Conservation (phyloP, 768 basidiomycete species). For the Tephrocybe sp. region DNA sequence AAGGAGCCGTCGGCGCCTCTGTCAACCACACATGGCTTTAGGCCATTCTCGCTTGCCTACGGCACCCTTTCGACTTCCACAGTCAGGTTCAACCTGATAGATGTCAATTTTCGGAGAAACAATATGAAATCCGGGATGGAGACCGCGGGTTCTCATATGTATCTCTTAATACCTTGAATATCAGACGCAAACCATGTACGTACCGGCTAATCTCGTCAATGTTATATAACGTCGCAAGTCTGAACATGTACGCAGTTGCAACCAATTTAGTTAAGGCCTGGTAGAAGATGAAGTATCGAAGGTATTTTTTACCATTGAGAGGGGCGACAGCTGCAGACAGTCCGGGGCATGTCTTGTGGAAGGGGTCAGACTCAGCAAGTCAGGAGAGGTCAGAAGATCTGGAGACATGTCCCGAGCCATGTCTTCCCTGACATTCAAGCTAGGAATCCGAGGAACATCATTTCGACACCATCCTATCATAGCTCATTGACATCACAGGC, state of each 20-base stretch:
- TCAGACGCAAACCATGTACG: too few species aligned
- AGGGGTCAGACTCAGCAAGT: background rate
- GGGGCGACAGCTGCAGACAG: too few species aligned
- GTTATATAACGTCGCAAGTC: too few species aligned
- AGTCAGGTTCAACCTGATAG: background rate
- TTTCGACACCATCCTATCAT: constrained; percentile 1
- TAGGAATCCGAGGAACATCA: constrained; percentile 10
- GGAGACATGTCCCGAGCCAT: background rate
- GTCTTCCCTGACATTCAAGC: constrained; percentile 4
- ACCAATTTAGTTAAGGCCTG: too few species aligned
- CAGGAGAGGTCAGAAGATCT: constrained; percentile 1
- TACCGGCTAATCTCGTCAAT: too few species aligned
- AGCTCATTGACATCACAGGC: background rate
- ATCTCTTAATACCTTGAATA: background rate
- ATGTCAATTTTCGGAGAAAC: constrained; percentile 15
- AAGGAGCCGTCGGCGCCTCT: constrained; percentile 10
- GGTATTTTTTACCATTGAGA: too few species aligned
- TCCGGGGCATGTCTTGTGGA: too few species aligned
- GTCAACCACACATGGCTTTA: constrained; percentile 1
- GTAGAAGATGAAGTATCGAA: too few species aligned
- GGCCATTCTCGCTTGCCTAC: constrained; percentile 10
- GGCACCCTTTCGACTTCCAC: constrained; percentile 6
- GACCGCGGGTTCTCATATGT: constrained; percentile 12
- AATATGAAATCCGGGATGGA: constrained; percentile 17
- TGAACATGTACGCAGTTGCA: too few species aligned